Evolutionary conservation across 768 basidiomycete genomes (phyloP).

Genomic region (Macrolepiota fuliginosa): DNA sequence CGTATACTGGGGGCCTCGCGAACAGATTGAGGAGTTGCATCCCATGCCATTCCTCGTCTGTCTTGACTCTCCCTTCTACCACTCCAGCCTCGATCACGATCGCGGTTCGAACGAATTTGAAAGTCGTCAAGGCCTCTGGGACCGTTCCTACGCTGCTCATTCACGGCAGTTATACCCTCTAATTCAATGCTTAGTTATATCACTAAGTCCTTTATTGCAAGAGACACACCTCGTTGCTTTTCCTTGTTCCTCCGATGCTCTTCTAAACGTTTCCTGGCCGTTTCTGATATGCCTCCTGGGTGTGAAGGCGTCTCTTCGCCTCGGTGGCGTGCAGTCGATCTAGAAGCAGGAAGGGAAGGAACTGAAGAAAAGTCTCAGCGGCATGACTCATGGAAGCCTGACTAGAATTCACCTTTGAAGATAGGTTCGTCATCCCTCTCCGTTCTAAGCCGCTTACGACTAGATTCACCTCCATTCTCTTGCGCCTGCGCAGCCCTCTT

Average conservation of each 20-base stretch:
- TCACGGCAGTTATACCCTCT: slow-evolving; percentile 73
- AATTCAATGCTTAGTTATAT: slow-evolving; percentile 10
- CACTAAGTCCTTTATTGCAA: neutral
- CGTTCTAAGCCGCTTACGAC: slow-evolving; percentile 63
- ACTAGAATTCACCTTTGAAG: slow-evolving; percentile 74
- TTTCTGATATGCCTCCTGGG: slow-evolving; percentile 83
- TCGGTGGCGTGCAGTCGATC: slow-evolving; percentile 64
- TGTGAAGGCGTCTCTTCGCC: slow-evolving; percentile 94
- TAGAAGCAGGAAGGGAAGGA: slow-evolving; percentile 64
- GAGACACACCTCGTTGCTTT: slow-evolving; percentile 56
- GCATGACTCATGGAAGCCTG: neutral
- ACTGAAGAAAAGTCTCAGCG: slow-evolving; percentile 48
- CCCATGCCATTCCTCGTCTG: slow-evolving; percentile 39
- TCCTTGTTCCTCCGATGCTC: slow-evolving; percentile 73
- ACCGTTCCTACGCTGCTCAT: slow-evolving; percentile 52
- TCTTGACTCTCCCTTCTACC: slow-evolving; percentile 38
- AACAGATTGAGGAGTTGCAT: slow-evolving; percentile 61
- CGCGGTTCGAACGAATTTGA: slow-evolving; percentile 86
- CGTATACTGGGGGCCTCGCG: slow-evolving; percentile 80
- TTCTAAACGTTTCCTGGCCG: slow-evolving; percentile 67
- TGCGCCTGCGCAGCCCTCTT: slow-evolving; percentile 65
- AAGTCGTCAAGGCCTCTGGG: slow-evolving; percentile 90
- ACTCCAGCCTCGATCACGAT: slow-evolving; percentile 50
- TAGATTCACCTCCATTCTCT: slow-evolving; percentile 35
- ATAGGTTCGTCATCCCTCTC: slow-evolving; percentile 64